These are phyloP conservation scores for Tricholoma terreum DNA, from an alignment of 768 basidiomycete species.

Conservation along the genomic window DNA sequence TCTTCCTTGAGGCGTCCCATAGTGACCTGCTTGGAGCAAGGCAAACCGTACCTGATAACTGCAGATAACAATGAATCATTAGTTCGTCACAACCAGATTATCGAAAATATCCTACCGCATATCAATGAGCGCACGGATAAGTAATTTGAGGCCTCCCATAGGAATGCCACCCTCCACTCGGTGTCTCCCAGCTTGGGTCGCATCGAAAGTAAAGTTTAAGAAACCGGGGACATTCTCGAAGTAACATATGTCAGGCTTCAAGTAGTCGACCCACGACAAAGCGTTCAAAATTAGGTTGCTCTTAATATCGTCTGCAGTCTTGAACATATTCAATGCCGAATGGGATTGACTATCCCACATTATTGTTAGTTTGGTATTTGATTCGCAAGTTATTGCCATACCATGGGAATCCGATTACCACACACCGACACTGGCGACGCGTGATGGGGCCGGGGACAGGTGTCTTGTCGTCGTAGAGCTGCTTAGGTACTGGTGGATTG, in stretches of 20 bases:
- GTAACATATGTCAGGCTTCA: constrained; percentile 40
- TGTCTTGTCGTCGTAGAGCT: constrained; percentile 35
- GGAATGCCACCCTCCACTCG: constrained; percentile 59
- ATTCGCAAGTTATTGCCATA: constrained; percentile 16
- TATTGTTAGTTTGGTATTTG: background rate
- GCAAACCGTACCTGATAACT: constrained; percentile 55
- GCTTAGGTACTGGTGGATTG: constrained; percentile 35
- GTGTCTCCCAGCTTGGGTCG: constrained; percentile 38
- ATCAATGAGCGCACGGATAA: constrained; percentile 56
- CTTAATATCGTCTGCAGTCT: constrained; percentile 62
- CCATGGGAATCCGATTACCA: constrained; percentile 80
- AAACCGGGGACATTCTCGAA: constrained; percentile 59
- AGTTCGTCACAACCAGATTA: background rate
- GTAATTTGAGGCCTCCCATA: constrained; percentile 73
- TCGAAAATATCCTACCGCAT: constrained; percentile 50
- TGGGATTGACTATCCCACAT: constrained; percentile 58
- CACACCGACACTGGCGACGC: constrained; percentile 55
- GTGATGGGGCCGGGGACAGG: constrained; percentile 44
- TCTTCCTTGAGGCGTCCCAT: constrained; percentile 55
- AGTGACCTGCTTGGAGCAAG: constrained; percentile 51
- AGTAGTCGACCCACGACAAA: constrained; percentile 47
- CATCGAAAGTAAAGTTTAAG: constrained; percentile 39
- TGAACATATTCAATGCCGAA: constrained; percentile 69
- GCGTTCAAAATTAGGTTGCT: constrained; percentile 66
- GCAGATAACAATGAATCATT: background rate